Percentiles rank a stretch among this genome's conserved stretches.
Conservation (phyloP, 257 asterid species). For the Solanum sejunctum region DNA sequence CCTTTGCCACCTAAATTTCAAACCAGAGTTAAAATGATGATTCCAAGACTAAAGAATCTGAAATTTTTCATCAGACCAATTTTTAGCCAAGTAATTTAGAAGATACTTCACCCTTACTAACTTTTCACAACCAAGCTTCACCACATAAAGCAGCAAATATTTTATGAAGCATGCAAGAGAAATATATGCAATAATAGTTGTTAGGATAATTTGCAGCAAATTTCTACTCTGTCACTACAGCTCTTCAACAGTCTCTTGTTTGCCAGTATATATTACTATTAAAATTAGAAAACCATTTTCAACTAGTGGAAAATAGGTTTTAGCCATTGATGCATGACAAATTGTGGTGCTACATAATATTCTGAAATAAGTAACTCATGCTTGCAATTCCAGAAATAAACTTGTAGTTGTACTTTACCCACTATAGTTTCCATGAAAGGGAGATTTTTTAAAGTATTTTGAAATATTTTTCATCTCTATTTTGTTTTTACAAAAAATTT, state of each 20-base stretch:
- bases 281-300: neutral
- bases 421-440: neutral
- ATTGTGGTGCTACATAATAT: neutral
- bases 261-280: neutral
- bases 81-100: neutral
- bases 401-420: neutral
- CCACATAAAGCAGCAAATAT: neutral
- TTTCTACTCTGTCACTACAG: neutral
- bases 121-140: neutral
- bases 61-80: neutral
- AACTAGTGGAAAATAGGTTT: neutral
- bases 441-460: no score
- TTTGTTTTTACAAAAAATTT: no score
- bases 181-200: neutral
- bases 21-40: neutral
- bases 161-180: neutral
- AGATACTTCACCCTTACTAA: neutral
- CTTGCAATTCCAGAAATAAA: neutral
- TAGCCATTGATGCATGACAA: neutral
- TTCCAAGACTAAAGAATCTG: neutral
- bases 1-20: slow-evolving; percentile 66
- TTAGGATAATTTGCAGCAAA: neutral
- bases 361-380: neutral
- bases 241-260: neutral
- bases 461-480: no score